Evolutionary conservation across 306 rosid species (phyloP).

Genomic region (Phaseolus lunatus): DNA sequence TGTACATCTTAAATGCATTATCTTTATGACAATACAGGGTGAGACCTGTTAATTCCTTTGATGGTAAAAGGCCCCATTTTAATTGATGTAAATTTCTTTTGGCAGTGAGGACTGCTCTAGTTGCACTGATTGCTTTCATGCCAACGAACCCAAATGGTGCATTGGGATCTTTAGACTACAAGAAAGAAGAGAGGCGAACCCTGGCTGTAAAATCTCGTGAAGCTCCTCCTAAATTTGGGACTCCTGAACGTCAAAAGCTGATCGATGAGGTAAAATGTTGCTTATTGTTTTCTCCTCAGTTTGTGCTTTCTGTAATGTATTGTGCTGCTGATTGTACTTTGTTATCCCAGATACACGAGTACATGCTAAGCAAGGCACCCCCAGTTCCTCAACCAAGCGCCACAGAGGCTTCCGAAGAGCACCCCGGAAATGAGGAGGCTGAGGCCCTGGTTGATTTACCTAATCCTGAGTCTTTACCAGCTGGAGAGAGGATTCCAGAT

Average conservation of each 20-base stretch:
- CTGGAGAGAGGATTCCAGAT: slow-evolving; percentile 48
- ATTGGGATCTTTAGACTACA: slow-evolving; percentile 87
- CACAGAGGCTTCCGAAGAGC: slow-evolving; percentile 51
- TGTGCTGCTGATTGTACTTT: slow-evolving; percentile 29
- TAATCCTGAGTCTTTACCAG: slow-evolving; percentile 47
- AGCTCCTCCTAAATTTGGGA: slow-evolving; percentile 75
- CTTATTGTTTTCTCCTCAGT: slow-evolving; percentile 21
- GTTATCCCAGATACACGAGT: slow-evolving; percentile 73
- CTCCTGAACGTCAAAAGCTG: slow-evolving; percentile 81
- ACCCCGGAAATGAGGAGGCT: slow-evolving; percentile 46
- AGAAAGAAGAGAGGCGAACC: slow-evolving; percentile 81
- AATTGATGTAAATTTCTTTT: slow-evolving; percentile 34
- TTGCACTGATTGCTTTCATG: slow-evolving; percentile 95
- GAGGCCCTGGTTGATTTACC: slow-evolving; percentile 48
- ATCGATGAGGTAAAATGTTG: slow-evolving; percentile 60
- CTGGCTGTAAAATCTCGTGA: slow-evolving; percentile 87
- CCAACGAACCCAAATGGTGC: slow-evolving; percentile 97
- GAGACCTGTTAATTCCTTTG: slow-evolving; percentile 1
- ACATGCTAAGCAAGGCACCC: slow-evolving; percentile 83
- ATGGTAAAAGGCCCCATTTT: slow-evolving; percentile 24
- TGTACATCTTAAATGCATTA: background rate
- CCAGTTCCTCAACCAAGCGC: slow-evolving; percentile 68
- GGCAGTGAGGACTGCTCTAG: slow-evolving; percentile 92
- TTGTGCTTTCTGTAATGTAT: slow-evolving; percentile 15
- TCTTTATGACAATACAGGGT: background rate